Conservation (phyloP, 129 eudicot genomes). For the Flaveria linearis region DNA sequence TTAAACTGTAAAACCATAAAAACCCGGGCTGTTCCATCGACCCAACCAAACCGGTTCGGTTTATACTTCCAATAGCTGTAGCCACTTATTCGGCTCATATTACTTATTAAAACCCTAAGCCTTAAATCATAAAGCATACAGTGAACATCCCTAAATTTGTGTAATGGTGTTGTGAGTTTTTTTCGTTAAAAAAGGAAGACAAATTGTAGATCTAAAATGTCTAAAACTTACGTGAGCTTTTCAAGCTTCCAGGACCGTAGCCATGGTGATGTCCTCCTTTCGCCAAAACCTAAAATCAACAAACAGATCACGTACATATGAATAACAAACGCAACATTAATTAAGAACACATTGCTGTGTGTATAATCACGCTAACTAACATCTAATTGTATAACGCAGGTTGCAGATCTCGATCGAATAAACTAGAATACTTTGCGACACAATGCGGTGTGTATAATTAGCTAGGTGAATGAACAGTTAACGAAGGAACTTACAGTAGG, state of each 20-base stretch:
- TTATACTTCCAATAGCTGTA: too few species aligned
- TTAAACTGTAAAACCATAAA: too few species aligned
- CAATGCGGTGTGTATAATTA: neutral
- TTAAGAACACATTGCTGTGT: neutral
- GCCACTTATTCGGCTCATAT: too few species aligned
- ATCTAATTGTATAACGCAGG: conserved; percentile 5
- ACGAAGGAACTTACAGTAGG: conserved; percentile 33
- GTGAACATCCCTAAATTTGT: too few species aligned
- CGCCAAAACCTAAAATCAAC: conserved; percentile 25
- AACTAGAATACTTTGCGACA: neutral
- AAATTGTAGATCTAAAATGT: neutral
- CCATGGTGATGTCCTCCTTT: conserved; percentile 39
- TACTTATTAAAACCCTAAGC: too few species aligned
- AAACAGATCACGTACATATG: neutral
- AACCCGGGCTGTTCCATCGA: too few species aligned
- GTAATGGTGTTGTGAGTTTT: neutral
- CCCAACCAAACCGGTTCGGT: too few species aligned
- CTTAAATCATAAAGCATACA: too few species aligned
- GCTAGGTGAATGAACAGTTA: neutral
- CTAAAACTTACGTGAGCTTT: conserved; percentile 62
- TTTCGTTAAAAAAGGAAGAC: neutral
- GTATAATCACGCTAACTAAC: neutral
- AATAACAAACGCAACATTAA: too few species aligned
- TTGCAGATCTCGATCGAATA: conserved; percentile 23
- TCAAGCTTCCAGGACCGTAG: conserved; percentile 72